Evolutionary conservation across 2,329 filamentous ascomycete species (phyloP), one percentile per base, ranked within the genome.

Genomic region (Ciborinia camelliae): DNA sequence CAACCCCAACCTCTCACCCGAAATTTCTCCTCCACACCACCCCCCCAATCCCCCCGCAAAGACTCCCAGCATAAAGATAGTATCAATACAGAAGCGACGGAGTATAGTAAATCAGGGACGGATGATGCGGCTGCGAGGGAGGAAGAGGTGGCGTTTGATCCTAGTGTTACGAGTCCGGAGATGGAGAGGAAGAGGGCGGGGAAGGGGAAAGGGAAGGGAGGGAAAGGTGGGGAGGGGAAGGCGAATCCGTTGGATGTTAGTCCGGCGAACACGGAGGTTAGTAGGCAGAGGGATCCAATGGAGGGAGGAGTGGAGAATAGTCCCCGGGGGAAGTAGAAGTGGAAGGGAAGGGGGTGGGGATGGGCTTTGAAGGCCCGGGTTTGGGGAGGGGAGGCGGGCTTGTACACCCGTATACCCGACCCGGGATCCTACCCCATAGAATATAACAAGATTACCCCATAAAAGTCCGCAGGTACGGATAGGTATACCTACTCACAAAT

Each of bases 61-160:
- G 78, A 83, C 71, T 76, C 79, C 59, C 80, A 83, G 69, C 82
- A 88, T 73, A 83, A 86, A 60, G 82, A 88, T 68, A 81, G 81
- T 3, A 81, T 96, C 41, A 84, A 89, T 65, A 86, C 89, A 0
- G 81, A 84, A 41, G 77, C 83, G 2, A 85, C 82, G 62, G 90
- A 96, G 74, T 85, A 88, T 76, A 85, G 85, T 65, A 86, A 88
- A 73, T 86, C 85, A 58, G 89, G 86, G 4, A 85, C 84, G 0
- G 90, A 87, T 53, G 81, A 84, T 51, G 77, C 79, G 15, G 82
- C 87, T 0, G 81, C 82, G 0, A 79, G 81, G 37, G 79, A 83
- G 64, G 75, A 79, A 4, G 81, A 87, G 50, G 82, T 87, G 0
- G 88, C 92, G 0, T 96, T 90, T 76, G 82, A 91, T 73, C 85